phyloP scores from a whole-genome alignment of 345 rosid species.

The Lepidium sativum region DNA sequence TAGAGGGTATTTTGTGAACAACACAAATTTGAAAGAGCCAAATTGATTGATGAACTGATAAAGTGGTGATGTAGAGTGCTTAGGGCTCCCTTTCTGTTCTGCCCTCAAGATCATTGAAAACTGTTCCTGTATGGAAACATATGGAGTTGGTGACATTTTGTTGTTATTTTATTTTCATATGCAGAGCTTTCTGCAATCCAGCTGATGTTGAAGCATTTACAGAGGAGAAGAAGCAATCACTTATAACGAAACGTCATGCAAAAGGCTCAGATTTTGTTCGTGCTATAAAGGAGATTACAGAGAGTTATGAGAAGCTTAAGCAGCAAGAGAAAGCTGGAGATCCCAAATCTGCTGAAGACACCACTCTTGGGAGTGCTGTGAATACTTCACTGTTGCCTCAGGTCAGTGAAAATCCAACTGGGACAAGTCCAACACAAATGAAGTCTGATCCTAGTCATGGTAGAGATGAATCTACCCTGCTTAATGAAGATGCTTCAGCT shows the following conservation, averaged over 20 bases:
- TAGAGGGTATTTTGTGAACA: neutral
- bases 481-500: constrained; percentile 33
- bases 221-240: constrained; percentile 88
- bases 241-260: constrained; percentile 71
- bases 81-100: neutral
- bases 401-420: constrained; percentile 38
- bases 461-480: constrained; percentile 31
- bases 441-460: constrained; percentile 28
- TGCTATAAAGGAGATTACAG: constrained; percentile 86
- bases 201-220: constrained; percentile 94
- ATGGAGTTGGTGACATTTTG: neutral
- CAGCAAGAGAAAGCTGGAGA: constrained; percentile 44
- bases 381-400: constrained; percentile 40
- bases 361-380: constrained; percentile 37
- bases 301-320: constrained; percentile 71
- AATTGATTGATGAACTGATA: neutral
- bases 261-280: constrained; percentile 94
- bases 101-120: neutral
- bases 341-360: constrained; percentile 37
- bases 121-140: neutral
- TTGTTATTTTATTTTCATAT: neutral
- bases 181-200: constrained; percentile 93
- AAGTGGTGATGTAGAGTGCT: neutral
- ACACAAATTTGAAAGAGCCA: neutral
- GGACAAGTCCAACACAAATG: constrained; percentile 30